phyloP scores from a whole-genome alignment of 2,329 filamentous ascomycete genomes.

The Colletotrichum noveboracense region DNA sequence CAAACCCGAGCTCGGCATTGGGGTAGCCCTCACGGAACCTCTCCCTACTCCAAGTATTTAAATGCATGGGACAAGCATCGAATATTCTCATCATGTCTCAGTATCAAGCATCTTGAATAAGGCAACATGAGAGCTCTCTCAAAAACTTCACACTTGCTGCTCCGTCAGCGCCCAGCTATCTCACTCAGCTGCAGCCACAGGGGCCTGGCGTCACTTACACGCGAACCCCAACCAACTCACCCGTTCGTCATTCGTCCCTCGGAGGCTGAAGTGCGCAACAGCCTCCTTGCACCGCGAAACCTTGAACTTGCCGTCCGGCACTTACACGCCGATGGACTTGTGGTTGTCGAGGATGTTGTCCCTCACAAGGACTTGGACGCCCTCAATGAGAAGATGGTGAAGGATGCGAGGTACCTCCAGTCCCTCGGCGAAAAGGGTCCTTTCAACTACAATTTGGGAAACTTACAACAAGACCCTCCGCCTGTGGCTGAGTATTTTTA shows the following conservation, averaged over 20 bases:
- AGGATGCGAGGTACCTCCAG: constrained; percentile 59
- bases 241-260: constrained; percentile 39
- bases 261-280: not conserved
- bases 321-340: constrained; percentile 58
- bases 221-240: not conserved
- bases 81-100: not conserved
- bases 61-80: not conserved
- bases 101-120: not conserved
- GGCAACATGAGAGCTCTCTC: not conserved
- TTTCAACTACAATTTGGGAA: constrained; percentile 68
- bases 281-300: constrained; percentile 47
- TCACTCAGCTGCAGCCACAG: not conserved
- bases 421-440: constrained; percentile 57
- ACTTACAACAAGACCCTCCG: constrained; percentile 66
- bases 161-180: not conserved
- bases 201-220: constrained; percentile 5
- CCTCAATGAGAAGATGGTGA: constrained; percentile 63
- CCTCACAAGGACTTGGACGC: constrained; percentile 55
- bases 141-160: not conserved
- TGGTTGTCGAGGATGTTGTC: constrained; percentile 60
- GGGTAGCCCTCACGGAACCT: not conserved
- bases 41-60: not conserved
- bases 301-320: constrained; percentile 59
- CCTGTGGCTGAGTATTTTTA: constrained; percentile 54
- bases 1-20: constrained; percentile 31